A percentile compares a stretch with the other conserved stretches of the same genome.
Evolutionary conservation across 2,329 filamentous ascomycete genomes (phyloP).

Genomic region (Bipolaris gigantea): DNA sequence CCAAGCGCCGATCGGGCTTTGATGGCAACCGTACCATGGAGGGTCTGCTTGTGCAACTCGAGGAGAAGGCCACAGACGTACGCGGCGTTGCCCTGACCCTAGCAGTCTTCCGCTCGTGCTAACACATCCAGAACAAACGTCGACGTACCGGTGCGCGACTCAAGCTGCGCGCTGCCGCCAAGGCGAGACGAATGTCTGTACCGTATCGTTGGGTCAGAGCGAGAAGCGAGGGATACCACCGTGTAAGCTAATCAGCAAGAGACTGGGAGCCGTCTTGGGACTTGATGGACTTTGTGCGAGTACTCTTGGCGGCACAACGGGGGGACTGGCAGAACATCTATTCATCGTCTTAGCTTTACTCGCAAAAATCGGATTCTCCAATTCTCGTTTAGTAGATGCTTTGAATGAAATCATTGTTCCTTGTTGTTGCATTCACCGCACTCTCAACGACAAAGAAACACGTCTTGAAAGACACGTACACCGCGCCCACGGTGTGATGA

Average conservation of each 20-base stretch:
- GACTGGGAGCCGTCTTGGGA: not conserved
- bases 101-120: not conserved
- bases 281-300: too few relatives aligned
- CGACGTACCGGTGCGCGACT: constrained; percentile 30
- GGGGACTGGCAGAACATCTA: not conserved
- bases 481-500: too few relatives aligned
- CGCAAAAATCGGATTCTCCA: not conserved
- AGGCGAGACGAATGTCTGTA: constrained; percentile 30
- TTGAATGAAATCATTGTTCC: not conserved
- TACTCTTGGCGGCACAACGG: not conserved
- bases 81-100: too few relatives aligned
- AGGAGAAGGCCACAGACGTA: constrained; percentile 18
- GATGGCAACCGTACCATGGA: constrained; percentile 32
- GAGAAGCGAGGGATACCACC: constrained; percentile 6
- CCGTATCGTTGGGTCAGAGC: constrained; percentile 20
- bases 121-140: constrained; percentile 22
- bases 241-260: not conserved
- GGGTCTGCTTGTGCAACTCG: constrained; percentile 21
- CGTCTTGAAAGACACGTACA: not conserved
- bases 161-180: constrained; percentile 23
- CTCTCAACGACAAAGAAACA: not conserved
- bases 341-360: not conserved
- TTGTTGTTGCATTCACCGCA: not conserved
- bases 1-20: constrained; percentile 32
- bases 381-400: not conserved